A percentile compares a stretch with the other conserved stretches of the same genome.
Evolutionary conservation across 2,329 filamentous ascomycete genomes (phyloP).

Genomic region (Cyclaneusma minus): DNA sequence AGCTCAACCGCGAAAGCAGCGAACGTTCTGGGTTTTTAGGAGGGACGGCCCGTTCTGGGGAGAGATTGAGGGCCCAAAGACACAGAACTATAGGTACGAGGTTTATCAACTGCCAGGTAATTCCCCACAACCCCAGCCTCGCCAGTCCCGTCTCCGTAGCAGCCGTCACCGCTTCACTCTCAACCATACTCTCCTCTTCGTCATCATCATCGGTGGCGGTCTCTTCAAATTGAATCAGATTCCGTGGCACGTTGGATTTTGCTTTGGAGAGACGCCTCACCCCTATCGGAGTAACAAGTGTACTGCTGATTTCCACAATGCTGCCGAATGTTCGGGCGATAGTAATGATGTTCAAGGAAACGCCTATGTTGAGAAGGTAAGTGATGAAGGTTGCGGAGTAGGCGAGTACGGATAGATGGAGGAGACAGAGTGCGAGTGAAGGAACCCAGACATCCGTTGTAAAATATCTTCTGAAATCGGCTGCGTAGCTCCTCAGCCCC

Average conservation of each 20-base stretch:
- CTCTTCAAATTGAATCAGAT: constrained; percentile 13
- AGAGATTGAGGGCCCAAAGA: constrained; percentile 2
- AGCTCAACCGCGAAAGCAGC: constrained; percentile 4
- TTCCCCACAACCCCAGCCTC: constrained; percentile 25
- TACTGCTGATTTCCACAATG: constrained; percentile 35
- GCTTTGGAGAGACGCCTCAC: constrained; percentile 23
- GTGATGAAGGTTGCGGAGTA: constrained; percentile 39
- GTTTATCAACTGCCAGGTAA: constrained; percentile 24
- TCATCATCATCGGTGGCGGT: constrained; percentile 7
- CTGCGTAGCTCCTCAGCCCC: constrained; percentile 11
- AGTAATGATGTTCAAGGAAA: constrained; percentile 30
- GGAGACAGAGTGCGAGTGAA: constrained; percentile 31
- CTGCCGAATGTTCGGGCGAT: constrained; percentile 29
- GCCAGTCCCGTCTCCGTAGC: constrained; percentile 19
- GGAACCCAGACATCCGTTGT: constrained; percentile 24
- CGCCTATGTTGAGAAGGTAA: constrained; percentile 33
- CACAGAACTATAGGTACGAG: constrained; percentile 16
- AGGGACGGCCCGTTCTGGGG: constrained; percentile 9
- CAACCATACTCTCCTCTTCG: constrained; percentile 8
- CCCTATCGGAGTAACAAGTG: constrained; percentile 31
- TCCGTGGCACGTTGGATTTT: no score
- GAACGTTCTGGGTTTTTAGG: constrained; percentile 5
- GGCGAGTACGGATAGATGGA: constrained; percentile 38
- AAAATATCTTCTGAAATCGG: constrained; percentile 22
- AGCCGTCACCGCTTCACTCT: constrained; percentile 8